Evolutionary conservation across 169 alveolate species (phyloP).

Genomic region (Eimeria maxima): DNA sequence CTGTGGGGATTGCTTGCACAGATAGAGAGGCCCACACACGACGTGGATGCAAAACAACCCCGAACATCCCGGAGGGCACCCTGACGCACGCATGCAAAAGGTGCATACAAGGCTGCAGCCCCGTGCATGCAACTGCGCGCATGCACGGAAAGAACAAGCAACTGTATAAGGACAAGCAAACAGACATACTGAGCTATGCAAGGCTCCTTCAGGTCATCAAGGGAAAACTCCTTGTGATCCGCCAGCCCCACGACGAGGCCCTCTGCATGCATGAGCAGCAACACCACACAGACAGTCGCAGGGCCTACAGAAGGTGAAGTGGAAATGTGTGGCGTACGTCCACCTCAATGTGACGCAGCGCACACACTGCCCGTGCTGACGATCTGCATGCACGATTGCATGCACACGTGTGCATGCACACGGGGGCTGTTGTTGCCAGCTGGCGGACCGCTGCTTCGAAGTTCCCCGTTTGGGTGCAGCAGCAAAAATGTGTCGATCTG

Average conservation of each 20-base stretch:
- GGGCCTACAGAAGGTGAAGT: too few relatives aligned
- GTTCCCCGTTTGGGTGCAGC: constrained; percentile 46
- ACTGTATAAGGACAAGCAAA: background rate
- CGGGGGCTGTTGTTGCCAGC: background rate
- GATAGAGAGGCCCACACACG: background rate
- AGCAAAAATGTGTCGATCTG: constrained; percentile 33
- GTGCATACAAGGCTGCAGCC: background rate
- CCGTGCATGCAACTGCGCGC: background rate
- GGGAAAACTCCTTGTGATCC: constrained; percentile 2
- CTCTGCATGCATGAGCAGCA: constrained; percentile 37
- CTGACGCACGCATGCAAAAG: background rate
- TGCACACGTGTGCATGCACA: too few relatives aligned
- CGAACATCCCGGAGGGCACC: background rate
- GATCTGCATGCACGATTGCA: constrained; percentile 5
- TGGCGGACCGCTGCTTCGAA: constrained; percentile 46
- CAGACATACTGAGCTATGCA: constrained; percentile 1
- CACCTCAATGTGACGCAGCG: background rate
- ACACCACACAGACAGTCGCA: background rate
- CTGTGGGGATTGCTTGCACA: background rate
- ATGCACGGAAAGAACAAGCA: background rate
- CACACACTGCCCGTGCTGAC: background rate
- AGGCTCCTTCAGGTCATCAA: background rate
- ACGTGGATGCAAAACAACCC: background rate
- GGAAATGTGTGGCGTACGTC: background rate
- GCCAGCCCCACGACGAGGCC: constrained; percentile 49